Evolutionary conservation across 768 basidiomycete genomes (phyloP), one percentile per base, ranked within the genome.

Genomic region (Leccinum obscurum): DNA sequence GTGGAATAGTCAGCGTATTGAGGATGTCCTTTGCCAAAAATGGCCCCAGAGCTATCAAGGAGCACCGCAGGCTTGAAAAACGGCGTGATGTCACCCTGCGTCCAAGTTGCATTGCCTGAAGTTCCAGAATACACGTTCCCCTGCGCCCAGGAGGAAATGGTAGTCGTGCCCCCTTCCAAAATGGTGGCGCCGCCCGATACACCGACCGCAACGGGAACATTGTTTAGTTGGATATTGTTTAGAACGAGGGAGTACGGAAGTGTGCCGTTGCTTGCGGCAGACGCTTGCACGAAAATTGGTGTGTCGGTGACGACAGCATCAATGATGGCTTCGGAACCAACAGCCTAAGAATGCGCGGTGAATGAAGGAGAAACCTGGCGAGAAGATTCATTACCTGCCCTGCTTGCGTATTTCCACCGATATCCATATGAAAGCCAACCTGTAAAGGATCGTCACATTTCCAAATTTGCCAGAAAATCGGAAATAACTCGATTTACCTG

Each of bases 111-210:
- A 3, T 71, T 69, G 1, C 76, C 61, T 50, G 74, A 77, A 4
- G 81, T 79, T 32, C 89, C 89, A 0, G 73, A 77, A 71, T 81
- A 92, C 14, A 86, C 76, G 64, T 92, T 83, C 41, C 91, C 91
- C 71, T 92, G 89, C 4, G 76, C 89, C 91, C 90, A 92, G 4
- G 85, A 83, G 0, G 72, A 64, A 41, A 76, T 76, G 15, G 64
- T 70, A 20, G 56, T 70, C 3, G 72, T 74, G 17, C 76, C 78
- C 9, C 78, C 78, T 0, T 64, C 55, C 11, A 82, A 70, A 9
- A 80, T 62, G 2, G 69, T 72, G 9, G 46, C 62, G 7, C 78
- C 77, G 34, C 64, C 60, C 6, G 62, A 75, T 11, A 54, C 32
- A 10, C 70, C 75, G 15, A 82, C 72, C 10, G 76, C 72, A 5